Conservation (phyloP, 306 rosid genomes). For the Leucaena leucocephala region DNA sequence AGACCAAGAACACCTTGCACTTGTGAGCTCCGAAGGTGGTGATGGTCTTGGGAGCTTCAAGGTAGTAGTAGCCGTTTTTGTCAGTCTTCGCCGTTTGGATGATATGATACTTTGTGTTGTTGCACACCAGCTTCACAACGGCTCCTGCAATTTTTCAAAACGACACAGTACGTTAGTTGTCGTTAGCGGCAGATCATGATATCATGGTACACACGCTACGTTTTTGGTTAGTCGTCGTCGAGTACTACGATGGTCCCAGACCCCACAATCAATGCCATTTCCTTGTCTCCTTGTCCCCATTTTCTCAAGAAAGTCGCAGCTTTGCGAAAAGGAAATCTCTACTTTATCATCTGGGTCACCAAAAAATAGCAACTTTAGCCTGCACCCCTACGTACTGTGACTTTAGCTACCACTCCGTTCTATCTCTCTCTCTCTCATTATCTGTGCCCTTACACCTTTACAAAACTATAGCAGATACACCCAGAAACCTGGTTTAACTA, state of each 20-base stretch:
- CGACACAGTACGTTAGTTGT: conserved; percentile 12
- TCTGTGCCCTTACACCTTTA: background rate
- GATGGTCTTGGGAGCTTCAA: conserved; percentile 61
- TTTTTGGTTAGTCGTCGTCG: background rate
- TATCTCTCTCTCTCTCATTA: background rate
- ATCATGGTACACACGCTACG: background rate
- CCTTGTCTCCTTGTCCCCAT: background rate
- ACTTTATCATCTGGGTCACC: background rate
- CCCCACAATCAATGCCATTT: background rate
- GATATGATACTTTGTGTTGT: conserved; percentile 58
- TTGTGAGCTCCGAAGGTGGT: conserved; percentile 74
- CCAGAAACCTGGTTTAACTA: background rate
- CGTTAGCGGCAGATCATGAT: conserved; percentile 16
- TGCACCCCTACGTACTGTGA: background rate
- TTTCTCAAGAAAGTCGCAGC: conserved; percentile 12
- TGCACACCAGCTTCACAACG: conserved; percentile 66
- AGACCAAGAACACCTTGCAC: conserved; percentile 57
- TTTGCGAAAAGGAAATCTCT: conserved; percentile 24
- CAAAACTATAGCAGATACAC: background rate
- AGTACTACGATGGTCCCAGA: background rate
- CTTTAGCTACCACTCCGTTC: background rate
- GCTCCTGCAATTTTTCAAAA: conserved; percentile 56
- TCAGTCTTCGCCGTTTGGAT: conserved; percentile 46
- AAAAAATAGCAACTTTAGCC: conserved; percentile 22
- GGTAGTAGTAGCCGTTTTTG: conserved; percentile 80